Conservation (phyloP, 805 yeast species). For the Kuraishia molischiana region DNA sequence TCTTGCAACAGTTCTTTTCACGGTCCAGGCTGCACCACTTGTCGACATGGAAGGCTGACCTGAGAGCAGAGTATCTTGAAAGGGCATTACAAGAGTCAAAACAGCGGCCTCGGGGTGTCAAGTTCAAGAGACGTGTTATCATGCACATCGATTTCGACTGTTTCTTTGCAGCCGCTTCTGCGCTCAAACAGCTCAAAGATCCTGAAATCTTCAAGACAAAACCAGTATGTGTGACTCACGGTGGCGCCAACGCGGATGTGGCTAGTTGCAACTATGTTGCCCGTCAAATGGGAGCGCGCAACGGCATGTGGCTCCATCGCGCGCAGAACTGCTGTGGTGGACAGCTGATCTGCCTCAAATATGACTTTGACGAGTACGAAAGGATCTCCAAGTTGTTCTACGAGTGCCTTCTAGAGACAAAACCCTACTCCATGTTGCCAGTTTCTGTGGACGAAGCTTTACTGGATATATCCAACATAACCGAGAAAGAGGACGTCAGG, state of each 20-base stretch:
- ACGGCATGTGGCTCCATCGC: constrained; percentile 82
- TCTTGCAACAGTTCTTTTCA: constrained; percentile 60
- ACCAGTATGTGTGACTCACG: constrained; percentile 59
- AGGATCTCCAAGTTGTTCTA: constrained; percentile 55
- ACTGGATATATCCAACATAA: constrained; percentile 41
- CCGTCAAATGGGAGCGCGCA: constrained; percentile 61
- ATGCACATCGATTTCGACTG: constrained; percentile 91
- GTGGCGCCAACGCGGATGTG: constrained; percentile 59
- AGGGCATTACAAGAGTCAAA: constrained; percentile 24
- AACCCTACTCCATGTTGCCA: constrained; percentile 52
- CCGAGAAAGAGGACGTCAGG: constrained; percentile 15
- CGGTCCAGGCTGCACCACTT: constrained; percentile 84
- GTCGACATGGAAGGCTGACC: constrained; percentile 75
- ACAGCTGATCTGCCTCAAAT: constrained; percentile 48
- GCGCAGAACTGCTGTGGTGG: constrained; percentile 62
- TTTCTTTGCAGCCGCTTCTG: constrained; percentile 83
- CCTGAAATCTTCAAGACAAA: constrained; percentile 35
- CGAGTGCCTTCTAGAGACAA: constrained; percentile 36
- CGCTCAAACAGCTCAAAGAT: constrained; percentile 34
- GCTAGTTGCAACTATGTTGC: constrained; percentile 92
- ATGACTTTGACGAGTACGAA: constrained; percentile 71
- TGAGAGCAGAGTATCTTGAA: constrained; percentile 50
- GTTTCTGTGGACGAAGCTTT: constrained; percentile 90
- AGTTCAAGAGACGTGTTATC: constrained; percentile 23
- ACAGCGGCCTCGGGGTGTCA: constrained; percentile 5